These are phyloP conservation scores for Pestalotiopsis sp. DNA, from an alignment of 2,329 filamentous ascomycete species.

Conservation along the genomic window DNA sequence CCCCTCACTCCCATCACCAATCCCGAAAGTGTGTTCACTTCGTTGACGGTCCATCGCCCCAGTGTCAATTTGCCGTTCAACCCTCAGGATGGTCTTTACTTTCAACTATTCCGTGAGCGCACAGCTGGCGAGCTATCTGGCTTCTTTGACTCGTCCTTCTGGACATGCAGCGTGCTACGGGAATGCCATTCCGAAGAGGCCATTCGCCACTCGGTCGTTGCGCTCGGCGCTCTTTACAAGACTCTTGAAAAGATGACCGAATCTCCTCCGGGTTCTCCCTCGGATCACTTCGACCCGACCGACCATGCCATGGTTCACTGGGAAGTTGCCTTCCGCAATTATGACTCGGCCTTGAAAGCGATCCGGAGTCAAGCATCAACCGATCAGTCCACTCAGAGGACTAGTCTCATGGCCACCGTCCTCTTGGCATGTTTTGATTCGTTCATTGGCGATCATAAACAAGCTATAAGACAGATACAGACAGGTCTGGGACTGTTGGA, in stretches of 20 bases:
- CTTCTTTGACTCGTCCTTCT: slow-evolving; percentile 69
- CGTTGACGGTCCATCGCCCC: slow-evolving; percentile 44
- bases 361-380: slow-evolving; percentile 47
- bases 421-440: slow-evolving; percentile 71
- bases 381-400: slow-evolving; percentile 51
- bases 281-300: slow-evolving; percentile 30
- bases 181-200: slow-evolving; percentile 64
- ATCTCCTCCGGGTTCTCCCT: slow-evolving; percentile 51
- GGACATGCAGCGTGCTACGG: slow-evolving; percentile 64
- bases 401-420: slow-evolving; percentile 65
- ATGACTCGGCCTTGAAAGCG: slow-evolving; percentile 57
- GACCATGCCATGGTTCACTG: slow-evolving; percentile 54
- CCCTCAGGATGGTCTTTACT: slow-evolving; percentile 59
- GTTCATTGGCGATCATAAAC: slow-evolving; percentile 65
- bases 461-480: slow-evolving; percentile 65
- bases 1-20: slow-evolving; percentile 33
- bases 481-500: slow-evolving; percentile 58
- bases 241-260: slow-evolving; percentile 62
- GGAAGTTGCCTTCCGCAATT: slow-evolving; percentile 62
- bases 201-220: slow-evolving; percentile 67
- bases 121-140: slow-evolving; percentile 67
- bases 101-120: slow-evolving; percentile 62
- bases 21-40: slow-evolving; percentile 18
- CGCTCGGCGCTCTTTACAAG: slow-evolving; percentile 68
- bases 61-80: slow-evolving; percentile 48